Evolutionary conservation across 2,329 filamentous ascomycete species (phyloP), one percentile per base, ranked within the genome.

Genomic region (Sarocladium strictum): DNA sequence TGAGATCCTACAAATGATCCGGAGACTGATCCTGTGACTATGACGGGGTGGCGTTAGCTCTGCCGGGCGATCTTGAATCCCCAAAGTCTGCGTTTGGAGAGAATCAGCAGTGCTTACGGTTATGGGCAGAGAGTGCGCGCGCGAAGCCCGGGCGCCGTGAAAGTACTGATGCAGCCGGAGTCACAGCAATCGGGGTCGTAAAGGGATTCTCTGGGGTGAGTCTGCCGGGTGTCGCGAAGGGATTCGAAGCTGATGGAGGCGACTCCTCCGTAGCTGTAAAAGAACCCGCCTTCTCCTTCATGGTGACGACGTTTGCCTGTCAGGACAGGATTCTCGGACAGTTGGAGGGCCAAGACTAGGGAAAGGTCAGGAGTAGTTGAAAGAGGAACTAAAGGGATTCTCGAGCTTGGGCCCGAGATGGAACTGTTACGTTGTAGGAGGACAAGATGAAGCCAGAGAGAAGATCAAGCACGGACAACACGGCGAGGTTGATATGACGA

Each of bases 121-220:
- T 45, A 15, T 45, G 40, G 21, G 17, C 23, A 24, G 40, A 45
- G n/a, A 45, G 14, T 45, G 40, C 40, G 3, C 40, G 10, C 19
- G 40, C 6, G 21, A 23, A 7, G 9, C 23, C 40, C 10, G 40
- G 40, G 4, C 40, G 40, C 21, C 19, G 17, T 23, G 40, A 45
- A 24, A 45, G 40, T 3, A 45, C 11, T 23, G 40, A 45, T 14
- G 40, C 40, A 15, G 40, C 40, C 15, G 40, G 40, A 14, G 40
- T 45, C 21, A 26, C 40, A 24, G 27, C 47, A 51, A 51, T 51
- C 12, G 50, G 50, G 4, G 50, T 53, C 32, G 50, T 33, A 27
- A 53, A 53, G 7, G 50, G 50, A 19, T 53, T 53, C 32, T 27
- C 50, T 26, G 50, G 50, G 9, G 50, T 23, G 17, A 27, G 15